These are phyloP conservation scores for Colletotrichum tanaceti DNA, from an alignment of 2,329 filamentous ascomycete species.

Conservation along the genomic window DNA sequence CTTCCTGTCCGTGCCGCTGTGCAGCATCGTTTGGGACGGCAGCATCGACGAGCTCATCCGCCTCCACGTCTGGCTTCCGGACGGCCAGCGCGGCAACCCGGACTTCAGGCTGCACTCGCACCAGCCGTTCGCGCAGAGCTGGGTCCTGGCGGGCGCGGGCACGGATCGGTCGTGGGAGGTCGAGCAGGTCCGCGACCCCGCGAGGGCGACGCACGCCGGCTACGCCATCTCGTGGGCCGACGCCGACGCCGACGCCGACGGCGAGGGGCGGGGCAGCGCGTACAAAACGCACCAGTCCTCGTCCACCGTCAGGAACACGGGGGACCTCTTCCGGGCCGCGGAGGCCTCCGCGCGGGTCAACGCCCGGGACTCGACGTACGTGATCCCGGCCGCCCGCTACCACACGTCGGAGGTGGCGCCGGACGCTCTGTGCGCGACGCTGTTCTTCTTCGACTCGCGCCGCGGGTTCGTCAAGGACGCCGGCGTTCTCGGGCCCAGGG, in stretches of 20 bases:
- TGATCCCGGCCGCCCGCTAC: constrained; percentile 46
- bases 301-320: constrained; percentile 46
- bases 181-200: constrained; percentile 33
- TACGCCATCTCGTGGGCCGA: constrained; percentile 47
- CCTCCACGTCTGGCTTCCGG: constrained; percentile 52
- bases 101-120: constrained; percentile 49
- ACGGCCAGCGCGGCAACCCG: constrained; percentile 45
- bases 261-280: constrained; percentile 35
- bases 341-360: constrained; percentile 34
- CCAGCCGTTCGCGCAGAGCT: constrained; percentile 51
- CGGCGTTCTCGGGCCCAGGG: constrained; percentile 48
- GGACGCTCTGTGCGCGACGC: constrained; percentile 48
- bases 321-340: constrained; percentile 41
- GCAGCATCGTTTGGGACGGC: constrained; percentile 48
- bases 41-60: constrained; percentile 51
- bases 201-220: constrained; percentile 47
- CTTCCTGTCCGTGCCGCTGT: constrained; percentile 50
- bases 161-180: constrained; percentile 48
- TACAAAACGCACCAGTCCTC: constrained; percentile 45
- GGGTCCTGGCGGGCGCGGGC: constrained; percentile 51
- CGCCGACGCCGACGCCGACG: constrained; percentile 45
- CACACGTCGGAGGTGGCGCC: constrained; percentile 48
- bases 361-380: constrained; percentile 44
- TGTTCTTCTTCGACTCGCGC: constrained; percentile 52
- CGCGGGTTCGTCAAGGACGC: constrained; percentile 49